Base-by-base conservation (phyloP, 2,329 filamentous ascomycete genomes). In the Chaetomium globosum region DNA sequence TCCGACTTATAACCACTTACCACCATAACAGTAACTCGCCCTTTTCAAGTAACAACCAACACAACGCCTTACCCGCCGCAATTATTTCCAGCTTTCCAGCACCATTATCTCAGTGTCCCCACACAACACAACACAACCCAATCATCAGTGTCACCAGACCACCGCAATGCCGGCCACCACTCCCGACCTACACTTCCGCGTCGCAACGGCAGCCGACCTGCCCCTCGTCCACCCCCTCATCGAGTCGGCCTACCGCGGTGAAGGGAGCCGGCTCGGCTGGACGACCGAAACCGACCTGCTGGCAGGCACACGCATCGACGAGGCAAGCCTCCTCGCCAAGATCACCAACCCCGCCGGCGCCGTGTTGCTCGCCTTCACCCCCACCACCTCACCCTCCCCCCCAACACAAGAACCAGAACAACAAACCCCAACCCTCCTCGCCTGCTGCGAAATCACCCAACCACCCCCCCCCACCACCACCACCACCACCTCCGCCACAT, bases 221-320 rank as follows among this genome's bases (percentile, higher is more conserved):
- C 26, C 54, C 10, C 13, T 57, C 12, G 48, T 81, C 31, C 75
- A 78, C 26, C 65, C 74, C 3, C 77, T 83, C 59, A 75, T 82
- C 57, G 74, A 76, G 57, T 77, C 77, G 1, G 80, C 80, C 48
- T 83, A 81, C 73, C 79, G 80, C 65, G 80, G 80, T 59, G 76
- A 77, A 2, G 62, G 71, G 28, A 77, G 75, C 68, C 75, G 76
- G 33, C 70, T 73, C 19, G 81, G 81, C 61, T 82, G 80, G 81
- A 82, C 80, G 16, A 81, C 79, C 4, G 80, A 82, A 67, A 79
- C 80, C 19, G 78, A 81, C 63, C 74, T 81, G 9, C 69, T 82
- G 23, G 71, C 71, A 10, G 80, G 78, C 70, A 73, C 79, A 28
- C 80, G 80, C 73, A 82, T 82, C 71, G 76, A 79, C 66, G 66